phyloP scores from a whole-genome alignment of 176 grass and related monocot species.

The Thalia dealbata region DNA sequence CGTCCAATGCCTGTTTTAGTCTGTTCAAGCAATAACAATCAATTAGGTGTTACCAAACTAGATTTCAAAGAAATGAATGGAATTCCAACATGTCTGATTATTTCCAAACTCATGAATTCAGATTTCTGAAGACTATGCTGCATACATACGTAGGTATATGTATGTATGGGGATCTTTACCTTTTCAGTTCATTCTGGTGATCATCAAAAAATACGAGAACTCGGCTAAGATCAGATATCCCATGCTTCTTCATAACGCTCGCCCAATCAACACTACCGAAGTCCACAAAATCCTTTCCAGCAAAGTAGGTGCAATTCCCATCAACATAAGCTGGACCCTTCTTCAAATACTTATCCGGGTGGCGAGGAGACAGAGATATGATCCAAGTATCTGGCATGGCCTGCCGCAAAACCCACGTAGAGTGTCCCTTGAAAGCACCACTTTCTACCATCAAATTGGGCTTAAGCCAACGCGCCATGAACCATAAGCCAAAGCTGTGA shows the following conservation, averaged over 20 bases:
- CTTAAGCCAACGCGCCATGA: conserved; percentile 81
- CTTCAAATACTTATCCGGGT: conserved; percentile 78
- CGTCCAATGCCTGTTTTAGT: conserved; percentile 59
- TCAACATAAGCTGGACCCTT: conserved; percentile 93
- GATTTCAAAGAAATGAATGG: background rate
- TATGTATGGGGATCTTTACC: conserved; percentile 33
- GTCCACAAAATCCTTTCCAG: conserved; percentile 74
- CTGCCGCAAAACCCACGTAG: conserved; percentile 79
- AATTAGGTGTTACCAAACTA: background rate
- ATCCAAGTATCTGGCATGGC: conserved; percentile 65
- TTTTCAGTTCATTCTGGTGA: conserved; percentile 89
- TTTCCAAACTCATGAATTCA: background rate
- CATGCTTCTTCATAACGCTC: conserved; percentile 56
- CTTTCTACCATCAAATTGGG: conserved; percentile 90
- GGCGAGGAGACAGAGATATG: conserved; percentile 65
- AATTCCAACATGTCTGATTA: background rate
- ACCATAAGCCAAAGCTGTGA: conserved; percentile 95
- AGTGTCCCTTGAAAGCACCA: conserved; percentile 88
- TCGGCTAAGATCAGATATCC: conserved; percentile 53
- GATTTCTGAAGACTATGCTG: background rate
- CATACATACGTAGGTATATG: too few relatives aligned
- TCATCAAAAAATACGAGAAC: conserved; percentile 95
- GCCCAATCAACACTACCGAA: conserved; percentile 71
- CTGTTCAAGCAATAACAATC: conserved; percentile 18
- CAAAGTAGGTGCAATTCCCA: conserved; percentile 80